Percentiles rank a stretch among this genome's conserved stretches.
phyloP scores from a whole-genome alignment of 139 green algal genomes.

The Coccomyxa sp. region DNA sequence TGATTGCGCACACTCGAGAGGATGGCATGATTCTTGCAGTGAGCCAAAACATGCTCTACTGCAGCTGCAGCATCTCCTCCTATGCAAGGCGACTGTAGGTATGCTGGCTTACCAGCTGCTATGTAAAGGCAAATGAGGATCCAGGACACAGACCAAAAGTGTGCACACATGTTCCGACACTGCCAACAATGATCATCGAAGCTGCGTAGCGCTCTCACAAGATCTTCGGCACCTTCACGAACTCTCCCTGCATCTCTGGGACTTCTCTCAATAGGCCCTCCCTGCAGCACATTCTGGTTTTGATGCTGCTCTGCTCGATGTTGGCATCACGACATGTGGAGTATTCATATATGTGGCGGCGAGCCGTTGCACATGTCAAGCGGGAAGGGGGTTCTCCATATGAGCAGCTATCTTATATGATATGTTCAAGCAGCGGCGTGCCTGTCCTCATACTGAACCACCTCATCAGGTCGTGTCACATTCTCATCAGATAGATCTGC shows the following conservation, averaged over 20 bases:
- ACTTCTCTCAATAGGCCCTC: constrained; percentile 43
- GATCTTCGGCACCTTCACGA: constrained; percentile 64
- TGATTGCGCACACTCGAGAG: too few species aligned
- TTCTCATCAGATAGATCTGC: constrained; percentile 31
- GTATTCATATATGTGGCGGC: too few species aligned
- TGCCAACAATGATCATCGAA: not conserved
- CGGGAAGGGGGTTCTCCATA: not conserved
- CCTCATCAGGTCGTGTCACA: constrained; percentile 46
- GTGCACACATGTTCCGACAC: not conserved
- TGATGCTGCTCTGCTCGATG: not conserved
- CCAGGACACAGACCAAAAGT: not conserved
- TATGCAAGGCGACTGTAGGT: not conserved
- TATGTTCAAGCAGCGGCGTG: not conserved
- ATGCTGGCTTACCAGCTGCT: not conserved
- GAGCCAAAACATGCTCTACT: too few species aligned
- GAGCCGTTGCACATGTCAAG: not conserved
- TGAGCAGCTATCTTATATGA: not conserved
- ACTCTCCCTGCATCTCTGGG: constrained; percentile 37
- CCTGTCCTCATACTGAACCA: constrained; percentile 15
- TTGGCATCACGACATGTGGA: too few species aligned
- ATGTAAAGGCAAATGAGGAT: not conserved
- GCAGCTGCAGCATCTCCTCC: not conserved
- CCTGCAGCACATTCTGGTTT: constrained; percentile 14
- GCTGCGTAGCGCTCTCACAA: not conserved
- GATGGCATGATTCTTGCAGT: too few species aligned